Percentiles rank a stretch among this genome's conserved stretches.
These are phyloP conservation scores for Saturnispora gosingensis DNA, from an alignment of 805 yeast genomes.

Conservation along the genomic window DNA sequence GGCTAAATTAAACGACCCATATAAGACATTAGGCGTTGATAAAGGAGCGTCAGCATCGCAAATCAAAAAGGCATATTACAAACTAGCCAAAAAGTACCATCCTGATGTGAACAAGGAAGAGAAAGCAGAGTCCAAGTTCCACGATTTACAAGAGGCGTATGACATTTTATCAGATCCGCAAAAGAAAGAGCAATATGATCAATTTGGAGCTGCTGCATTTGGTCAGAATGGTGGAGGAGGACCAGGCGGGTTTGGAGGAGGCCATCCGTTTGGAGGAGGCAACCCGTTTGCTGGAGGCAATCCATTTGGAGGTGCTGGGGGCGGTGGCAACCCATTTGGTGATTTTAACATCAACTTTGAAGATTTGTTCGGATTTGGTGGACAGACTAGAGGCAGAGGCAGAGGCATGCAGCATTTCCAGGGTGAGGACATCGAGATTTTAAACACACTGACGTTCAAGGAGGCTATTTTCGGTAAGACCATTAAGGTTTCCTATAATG, in stretches of 20 bases:
- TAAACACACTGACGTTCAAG: constrained; percentile 66
- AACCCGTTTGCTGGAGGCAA: constrained; percentile 35
- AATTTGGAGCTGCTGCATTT: constrained; percentile 82
- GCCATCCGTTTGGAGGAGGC: constrained; percentile 25
- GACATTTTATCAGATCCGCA: constrained; percentile 80
- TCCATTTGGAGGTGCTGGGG: constrained; percentile 33
- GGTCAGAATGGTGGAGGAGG: constrained; percentile 51
- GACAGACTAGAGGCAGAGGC: constrained; percentile 27
- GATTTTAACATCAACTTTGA: constrained; percentile 38
- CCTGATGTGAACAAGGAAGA: constrained; percentile 94
- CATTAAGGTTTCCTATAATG: constrained; percentile 58
- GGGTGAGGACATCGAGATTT: constrained; percentile 82
- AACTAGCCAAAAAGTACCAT: constrained; percentile 86
- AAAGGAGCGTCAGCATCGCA: constrained; percentile 66
- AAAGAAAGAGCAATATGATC: constrained; percentile 84
- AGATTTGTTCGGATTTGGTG: constrained; percentile 40
- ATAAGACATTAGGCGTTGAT: constrained; percentile 70
- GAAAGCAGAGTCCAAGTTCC: constrained; percentile 82
- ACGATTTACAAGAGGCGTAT: constrained; percentile 88
- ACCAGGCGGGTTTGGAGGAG: constrained; percentile 43
- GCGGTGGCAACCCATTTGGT: constrained; percentile 25
- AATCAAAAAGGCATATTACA: constrained; percentile 89
- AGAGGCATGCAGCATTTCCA: constrained; percentile 62
- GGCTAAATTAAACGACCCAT: constrained; percentile 56
- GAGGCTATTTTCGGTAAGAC: constrained; percentile 79